Evolutionary conservation across 345 rosid genomes (phyloP).

Genomic region (Carallia brachiata): DNA sequence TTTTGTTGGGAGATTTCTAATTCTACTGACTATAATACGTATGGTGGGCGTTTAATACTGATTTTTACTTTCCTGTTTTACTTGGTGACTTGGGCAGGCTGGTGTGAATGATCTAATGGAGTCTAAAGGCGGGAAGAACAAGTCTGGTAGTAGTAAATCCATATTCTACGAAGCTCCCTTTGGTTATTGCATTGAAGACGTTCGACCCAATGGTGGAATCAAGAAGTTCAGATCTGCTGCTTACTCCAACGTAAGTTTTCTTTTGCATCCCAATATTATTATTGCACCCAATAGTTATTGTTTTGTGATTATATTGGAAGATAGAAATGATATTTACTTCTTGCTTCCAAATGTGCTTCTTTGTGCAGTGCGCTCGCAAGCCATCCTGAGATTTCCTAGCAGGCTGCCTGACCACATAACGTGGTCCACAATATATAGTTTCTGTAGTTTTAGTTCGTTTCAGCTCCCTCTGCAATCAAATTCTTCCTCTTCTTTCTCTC

Average conservation of each 20-base stretch:
- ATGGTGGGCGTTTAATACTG: not conserved
- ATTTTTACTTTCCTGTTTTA: too few relatives aligned
- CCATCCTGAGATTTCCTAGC: slow-evolving; percentile 30
- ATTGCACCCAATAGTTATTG: not conserved
- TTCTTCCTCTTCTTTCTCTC: slow-evolving; percentile 15
- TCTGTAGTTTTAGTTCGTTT: slow-evolving; percentile 5
- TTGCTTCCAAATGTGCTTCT: not conserved
- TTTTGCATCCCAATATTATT: not conserved
- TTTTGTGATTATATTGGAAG: not conserved
- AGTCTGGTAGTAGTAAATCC: slow-evolving; percentile 59
- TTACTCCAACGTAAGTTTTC: slow-evolving; percentile 71
- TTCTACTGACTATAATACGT: not conserved
- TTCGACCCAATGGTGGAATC: slow-evolving; percentile 87
- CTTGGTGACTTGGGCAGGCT: not conserved
- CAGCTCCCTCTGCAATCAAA: not conserved
- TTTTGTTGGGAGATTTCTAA: not conserved
- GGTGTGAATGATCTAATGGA: slow-evolving; percentile 78
- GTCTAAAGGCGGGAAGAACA: slow-evolving; percentile 79
- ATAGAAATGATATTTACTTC: not conserved
- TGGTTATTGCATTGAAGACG: slow-evolving; percentile 89
- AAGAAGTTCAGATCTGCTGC: slow-evolving; percentile 92
- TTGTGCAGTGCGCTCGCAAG: slow-evolving; percentile 37
- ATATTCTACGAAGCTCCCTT: slow-evolving; percentile 87
- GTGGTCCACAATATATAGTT: slow-evolving; percentile 3
- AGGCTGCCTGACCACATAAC: slow-evolving; percentile 12